These are phyloP conservation scores for Botrytis porri DNA, from an alignment of 2,329 filamentous ascomycete species.

Conservation along the genomic window DNA sequence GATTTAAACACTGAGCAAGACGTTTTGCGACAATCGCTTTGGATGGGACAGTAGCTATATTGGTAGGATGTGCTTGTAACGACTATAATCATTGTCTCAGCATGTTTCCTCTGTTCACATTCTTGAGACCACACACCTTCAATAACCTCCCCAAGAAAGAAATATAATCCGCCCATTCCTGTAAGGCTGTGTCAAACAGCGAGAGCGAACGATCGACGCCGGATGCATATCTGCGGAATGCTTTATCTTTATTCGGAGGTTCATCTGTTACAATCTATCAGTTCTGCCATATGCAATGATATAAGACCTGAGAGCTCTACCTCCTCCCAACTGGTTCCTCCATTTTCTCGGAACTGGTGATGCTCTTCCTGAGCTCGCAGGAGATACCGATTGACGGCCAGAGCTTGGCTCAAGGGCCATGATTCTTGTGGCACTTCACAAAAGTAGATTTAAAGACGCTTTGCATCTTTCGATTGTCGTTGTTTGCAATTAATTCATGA, in stretches of 20 bases:
- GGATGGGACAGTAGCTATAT: conserved; percentile 71
- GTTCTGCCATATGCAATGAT: background rate
- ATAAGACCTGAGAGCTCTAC: conserved; percentile 47
- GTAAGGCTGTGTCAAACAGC: conserved; percentile 86
- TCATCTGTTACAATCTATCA: conserved; percentile 47
- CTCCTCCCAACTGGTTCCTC: conserved; percentile 73
- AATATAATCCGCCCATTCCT: conserved; percentile 99
- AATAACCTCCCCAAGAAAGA: conserved; percentile 88
- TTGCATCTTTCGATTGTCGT: conserved; percentile 27
- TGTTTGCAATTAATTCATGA: conserved; percentile 17
- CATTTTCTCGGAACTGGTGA: conserved; percentile 73
- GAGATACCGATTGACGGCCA: conserved; percentile 62
- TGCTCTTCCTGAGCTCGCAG: conserved; percentile 78
- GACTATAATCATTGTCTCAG: conserved; percentile 54
- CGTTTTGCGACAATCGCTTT: conserved; percentile 83
- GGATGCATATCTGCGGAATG: conserved; percentile 83
- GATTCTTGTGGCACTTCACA: conserved; percentile 35
- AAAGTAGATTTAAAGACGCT: conserved; percentile 24
- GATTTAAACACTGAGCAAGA: conserved; percentile 91
- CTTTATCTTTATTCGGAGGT: conserved; percentile 57
- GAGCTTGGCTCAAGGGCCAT: conserved; percentile 64
- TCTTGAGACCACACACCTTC: conserved; percentile 58
- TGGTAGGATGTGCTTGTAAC: conserved; percentile 78
- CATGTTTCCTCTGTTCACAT: conserved; percentile 21
- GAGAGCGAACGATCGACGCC: conserved; percentile 83